Percentiles rank a stretch among this genome's conserved stretches.
Conservation (phyloP, 2,329 filamentous ascomycete genomes). For the Thielaviopsis euricoi region DNA sequence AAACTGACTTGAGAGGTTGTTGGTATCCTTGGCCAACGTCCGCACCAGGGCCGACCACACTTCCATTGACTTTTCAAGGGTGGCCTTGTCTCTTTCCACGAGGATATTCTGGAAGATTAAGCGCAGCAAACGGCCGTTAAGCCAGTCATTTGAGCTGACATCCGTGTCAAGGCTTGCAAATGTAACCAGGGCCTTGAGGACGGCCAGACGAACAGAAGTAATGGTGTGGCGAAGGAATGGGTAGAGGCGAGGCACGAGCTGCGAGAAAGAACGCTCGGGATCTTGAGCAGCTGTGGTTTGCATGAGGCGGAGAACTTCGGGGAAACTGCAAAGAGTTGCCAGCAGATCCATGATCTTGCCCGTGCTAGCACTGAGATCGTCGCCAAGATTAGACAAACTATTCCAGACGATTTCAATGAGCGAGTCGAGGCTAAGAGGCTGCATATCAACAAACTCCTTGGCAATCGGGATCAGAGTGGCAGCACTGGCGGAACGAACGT, state of each 20-base stretch:
- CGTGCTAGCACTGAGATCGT: slow-evolving; percentile 92
- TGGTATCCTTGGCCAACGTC: slow-evolving; percentile 46
- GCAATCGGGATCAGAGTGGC: slow-evolving; percentile 95
- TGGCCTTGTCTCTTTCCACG: slow-evolving; percentile 75
- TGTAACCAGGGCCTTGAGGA: slow-evolving; percentile 80
- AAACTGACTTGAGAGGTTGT: slow-evolving; percentile 56
- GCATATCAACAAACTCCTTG: slow-evolving; percentile 78
- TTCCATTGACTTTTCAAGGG: slow-evolving; percentile 67
- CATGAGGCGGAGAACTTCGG: slow-evolving; percentile 85
- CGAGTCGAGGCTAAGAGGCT: slow-evolving; percentile 57
- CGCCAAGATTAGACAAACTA: slow-evolving; percentile 87
- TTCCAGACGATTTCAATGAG: slow-evolving; percentile 96
- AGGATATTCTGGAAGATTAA: slow-evolving; percentile 90
- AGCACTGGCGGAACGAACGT: slow-evolving; percentile 90
- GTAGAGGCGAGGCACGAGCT: slow-evolving; percentile 83
- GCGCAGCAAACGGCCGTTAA: slow-evolving; percentile 74
- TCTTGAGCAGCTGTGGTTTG: slow-evolving; percentile 72
- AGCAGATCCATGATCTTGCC: slow-evolving; percentile 97
- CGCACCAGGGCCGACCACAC: slow-evolving; percentile 70
- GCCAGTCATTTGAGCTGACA: slow-evolving; percentile 51
- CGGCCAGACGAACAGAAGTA: slow-evolving; percentile 82
- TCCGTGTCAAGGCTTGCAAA: slow-evolving; percentile 79
- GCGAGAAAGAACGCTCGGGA: slow-evolving; percentile 74
- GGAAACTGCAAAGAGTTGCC: slow-evolving; percentile 88
- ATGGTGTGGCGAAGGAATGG: slow-evolving; percentile 96